phyloP scores from a whole-genome alignment of 352 stramenopile genomes.

The Pythium rishiriense region DNA sequence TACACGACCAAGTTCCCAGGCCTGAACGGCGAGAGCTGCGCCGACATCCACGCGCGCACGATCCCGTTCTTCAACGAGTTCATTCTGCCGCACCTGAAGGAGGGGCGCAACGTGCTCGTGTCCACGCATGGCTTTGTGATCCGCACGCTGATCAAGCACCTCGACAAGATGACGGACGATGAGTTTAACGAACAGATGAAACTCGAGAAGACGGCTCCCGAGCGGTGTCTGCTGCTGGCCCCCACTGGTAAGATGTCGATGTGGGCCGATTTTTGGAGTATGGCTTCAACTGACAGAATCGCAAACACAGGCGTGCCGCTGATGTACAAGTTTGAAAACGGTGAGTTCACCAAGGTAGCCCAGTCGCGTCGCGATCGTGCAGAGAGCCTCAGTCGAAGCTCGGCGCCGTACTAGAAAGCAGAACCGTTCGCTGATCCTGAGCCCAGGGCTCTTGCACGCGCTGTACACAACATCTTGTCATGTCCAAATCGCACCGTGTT shows the following conservation, averaged over 20 bases:
- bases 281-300: neutral
- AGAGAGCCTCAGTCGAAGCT: constrained; percentile 71
- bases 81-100: constrained; percentile 69
- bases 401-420: constrained; percentile 57
- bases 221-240: constrained; percentile 70
- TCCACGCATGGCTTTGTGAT: constrained; percentile 86
- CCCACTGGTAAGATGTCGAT: constrained; percentile 49
- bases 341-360: constrained; percentile 68
- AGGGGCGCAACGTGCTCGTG: constrained; percentile 74
- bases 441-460: neutral
- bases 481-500: neutral
- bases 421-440: no score
- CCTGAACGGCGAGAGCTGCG: constrained; percentile 78
- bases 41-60: constrained; percentile 75
- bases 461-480: neutral
- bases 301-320: constrained; percentile 62
- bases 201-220: constrained; percentile 76
- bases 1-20: constrained; percentile 79
- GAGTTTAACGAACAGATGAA: constrained; percentile 84
- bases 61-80: constrained; percentile 81
- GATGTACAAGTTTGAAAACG: constrained; percentile 82
- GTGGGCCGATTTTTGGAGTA: neutral
- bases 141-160: constrained; percentile 81
- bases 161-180: constrained; percentile 75
- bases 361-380: constrained; percentile 72